Base-by-base conservation (phyloP, 2,329 filamentous ascomycete genomes). In the Microthyrium microscopicum region DNA sequence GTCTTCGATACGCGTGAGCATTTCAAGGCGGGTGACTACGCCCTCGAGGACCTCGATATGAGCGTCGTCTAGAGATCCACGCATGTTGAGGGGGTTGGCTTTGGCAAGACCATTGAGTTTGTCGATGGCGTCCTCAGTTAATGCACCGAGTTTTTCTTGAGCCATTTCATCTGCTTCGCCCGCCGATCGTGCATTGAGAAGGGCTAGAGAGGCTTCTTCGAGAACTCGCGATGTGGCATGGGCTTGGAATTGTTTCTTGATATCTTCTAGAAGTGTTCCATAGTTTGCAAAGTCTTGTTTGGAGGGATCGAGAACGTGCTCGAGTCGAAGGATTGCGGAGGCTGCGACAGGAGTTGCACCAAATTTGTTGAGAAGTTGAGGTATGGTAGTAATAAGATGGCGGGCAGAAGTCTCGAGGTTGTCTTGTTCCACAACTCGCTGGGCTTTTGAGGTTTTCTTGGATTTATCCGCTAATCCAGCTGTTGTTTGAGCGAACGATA, bases 191-290 rank as follows among this genome's bases (percentile, higher is more conserved):
- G 87, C 84, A 49, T 91, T 83, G 20, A 93, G 59, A 24, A 98
- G 70, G 4, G 85, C 81, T 16, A 73, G 67, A 19, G 79, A 77
- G 11, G 84, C 87, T 53, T 94, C 85, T 8, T 73, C 73, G 29
- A 98, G 64, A 13, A 95, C 85, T 35, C 71, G 70, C 45, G 81
- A 78, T 46, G 92, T 82, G 27, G 81, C 80, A 49, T 98, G 89
- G n/a, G 83, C 74, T 45, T 79, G 74, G 57, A 98, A 95, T 46
- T 98, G 89, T 37, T 82, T 83, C 52, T 81, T 84, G 44, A 95
- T 83, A 46, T 94, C 85, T 44, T 93, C 84, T 2, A 98, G 62
- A 20, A 95, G 60, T 16, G 77, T 73, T 5, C 76, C 71, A 48
- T 91, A 92, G 2, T 74, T 77, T 2, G 77, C 75, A 1, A 82